These are phyloP conservation scores for Peronospora tabacina DNA, from an alignment of 352 stramenopile genomes.

Conservation along the genomic window DNA sequence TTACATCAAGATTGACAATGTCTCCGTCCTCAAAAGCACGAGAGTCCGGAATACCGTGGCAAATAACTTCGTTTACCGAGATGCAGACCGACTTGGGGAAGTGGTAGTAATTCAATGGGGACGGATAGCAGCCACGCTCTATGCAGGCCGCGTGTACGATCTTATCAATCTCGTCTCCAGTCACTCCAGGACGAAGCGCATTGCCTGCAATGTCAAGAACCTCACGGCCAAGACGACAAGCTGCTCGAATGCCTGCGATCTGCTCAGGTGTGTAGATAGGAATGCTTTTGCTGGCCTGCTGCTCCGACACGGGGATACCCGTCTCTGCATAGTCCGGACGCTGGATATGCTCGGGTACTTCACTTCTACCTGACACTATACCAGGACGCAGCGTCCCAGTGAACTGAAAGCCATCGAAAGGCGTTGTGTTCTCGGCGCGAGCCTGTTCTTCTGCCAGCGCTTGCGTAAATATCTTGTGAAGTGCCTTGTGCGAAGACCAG, in stretches of 20 bases:
- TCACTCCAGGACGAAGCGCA: slow-evolving; percentile 85
- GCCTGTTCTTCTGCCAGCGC: slow-evolving; percentile 31
- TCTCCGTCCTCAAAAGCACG: slow-evolving; percentile 92
- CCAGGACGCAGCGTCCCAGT: slow-evolving; percentile 80
- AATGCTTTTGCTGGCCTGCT: slow-evolving; percentile 67
- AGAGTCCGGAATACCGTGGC: slow-evolving; percentile 96
- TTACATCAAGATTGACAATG: slow-evolving; percentile 99
- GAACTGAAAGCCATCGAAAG: slow-evolving; percentile 74
- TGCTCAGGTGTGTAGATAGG: slow-evolving; percentile 91
- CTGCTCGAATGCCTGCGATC: slow-evolving; percentile 90
- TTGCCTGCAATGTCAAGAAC: slow-evolving; percentile 93
- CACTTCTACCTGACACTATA: slow-evolving; percentile 63
- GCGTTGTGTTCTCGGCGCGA: slow-evolving; percentile 12
- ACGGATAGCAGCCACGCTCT: slow-evolving; percentile 92
- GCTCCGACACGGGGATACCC: slow-evolving; percentile 59
- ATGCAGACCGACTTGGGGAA: slow-evolving; percentile 93
- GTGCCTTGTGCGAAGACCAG: slow-evolving; percentile 92
- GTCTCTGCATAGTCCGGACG: slow-evolving; percentile 89
- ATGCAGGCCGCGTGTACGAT: slow-evolving; percentile 92
- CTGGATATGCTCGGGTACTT: slow-evolving; percentile 71
- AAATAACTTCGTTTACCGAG: slow-evolving; percentile 94
- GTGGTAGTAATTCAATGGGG: slow-evolving; percentile 95
- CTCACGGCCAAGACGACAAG: slow-evolving; percentile 85
- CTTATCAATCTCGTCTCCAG: slow-evolving; percentile 95
- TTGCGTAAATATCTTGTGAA: slow-evolving; percentile 91